A percentile compares a stretch with the other conserved stretches of the same genome.
Evolutionary conservation across 2,329 filamentous ascomycete genomes (phyloP).

Genomic region (Aspergillus novoparasiticus): DNA sequence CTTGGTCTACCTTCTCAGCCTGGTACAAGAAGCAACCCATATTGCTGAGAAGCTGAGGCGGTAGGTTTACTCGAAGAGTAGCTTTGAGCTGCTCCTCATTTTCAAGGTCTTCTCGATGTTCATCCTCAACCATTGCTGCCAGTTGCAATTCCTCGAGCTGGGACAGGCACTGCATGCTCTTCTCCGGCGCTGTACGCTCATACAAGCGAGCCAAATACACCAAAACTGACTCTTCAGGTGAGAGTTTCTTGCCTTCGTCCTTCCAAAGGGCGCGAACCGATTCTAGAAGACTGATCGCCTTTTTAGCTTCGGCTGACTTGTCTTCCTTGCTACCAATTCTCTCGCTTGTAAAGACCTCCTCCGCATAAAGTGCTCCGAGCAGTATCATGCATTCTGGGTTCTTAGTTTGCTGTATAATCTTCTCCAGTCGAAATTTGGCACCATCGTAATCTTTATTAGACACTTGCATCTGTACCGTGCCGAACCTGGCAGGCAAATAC

Average conservation of each 20-base stretch:
- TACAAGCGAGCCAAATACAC: conserved; percentile 91
- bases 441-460: conserved; percentile 82
- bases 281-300: conserved; percentile 83
- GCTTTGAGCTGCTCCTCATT: conserved; percentile 61
- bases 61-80: conserved; percentile 74
- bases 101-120: conserved; percentile 61
- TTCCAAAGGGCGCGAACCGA: conserved; percentile 86
- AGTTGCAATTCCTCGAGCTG: conserved; percentile 91
- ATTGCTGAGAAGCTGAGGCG: conserved; percentile 93
- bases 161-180: conserved; percentile 85
- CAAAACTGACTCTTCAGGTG: conserved; percentile 81
- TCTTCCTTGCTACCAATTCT: conserved; percentile 82
- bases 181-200: conserved; percentile 81
- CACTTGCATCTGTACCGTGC: conserved; percentile 84
- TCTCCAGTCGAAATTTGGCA: conserved; percentile 90
- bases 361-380: conserved; percentile 87
- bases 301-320: conserved; percentile 80
- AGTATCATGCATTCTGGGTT: conserved; percentile 87
- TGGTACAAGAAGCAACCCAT: conserved; percentile 96
- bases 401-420: conserved; percentile 85
- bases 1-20: conserved; percentile 75
- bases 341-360: conserved; percentile 85
- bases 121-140: conserved; percentile 72
- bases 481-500: conserved; percentile 92
- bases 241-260: conserved; percentile 81